Percentiles rank a stretch among this genome's conserved stretches.
Conservation (phyloP, 306 rosid species). For the Dalbergia cultrata region DNA sequence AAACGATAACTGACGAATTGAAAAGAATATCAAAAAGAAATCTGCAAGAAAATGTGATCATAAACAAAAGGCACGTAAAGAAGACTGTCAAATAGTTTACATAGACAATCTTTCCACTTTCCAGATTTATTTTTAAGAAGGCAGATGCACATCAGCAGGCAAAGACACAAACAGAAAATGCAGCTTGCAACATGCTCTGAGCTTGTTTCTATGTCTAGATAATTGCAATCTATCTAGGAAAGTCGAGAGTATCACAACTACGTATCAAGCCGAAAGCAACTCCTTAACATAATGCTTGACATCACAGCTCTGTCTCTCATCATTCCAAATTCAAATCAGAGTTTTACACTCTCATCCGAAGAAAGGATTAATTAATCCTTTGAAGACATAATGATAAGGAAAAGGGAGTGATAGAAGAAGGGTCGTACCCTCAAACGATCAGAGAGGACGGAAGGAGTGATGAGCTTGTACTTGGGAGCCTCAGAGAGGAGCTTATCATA, state of each 20-base stretch:
- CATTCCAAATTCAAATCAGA: background rate
- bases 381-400: background rate
- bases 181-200: background rate
- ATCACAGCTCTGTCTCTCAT: background rate
- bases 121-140: background rate
- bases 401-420: background rate
- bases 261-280: background rate
- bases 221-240: background rate
- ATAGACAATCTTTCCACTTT: background rate
- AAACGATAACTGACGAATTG: background rate
- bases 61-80: background rate
- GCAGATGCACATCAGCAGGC: background rate
- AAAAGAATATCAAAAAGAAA: background rate
- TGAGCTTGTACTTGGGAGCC: constrained; percentile 82
- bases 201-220: background rate
- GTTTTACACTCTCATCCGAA: background rate
- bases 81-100: background rate
- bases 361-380: background rate
- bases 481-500: constrained; percentile 76
- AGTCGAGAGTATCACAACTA: background rate
- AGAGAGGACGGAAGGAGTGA: constrained; percentile 77
- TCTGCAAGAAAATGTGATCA: background rate
- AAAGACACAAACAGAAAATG: background rate
- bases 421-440: constrained; percentile 72
- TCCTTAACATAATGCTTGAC: background rate